Base-by-base conservation (phyloP, 2,329 filamentous ascomycete genomes). In the Diaporthe sp. region DNA sequence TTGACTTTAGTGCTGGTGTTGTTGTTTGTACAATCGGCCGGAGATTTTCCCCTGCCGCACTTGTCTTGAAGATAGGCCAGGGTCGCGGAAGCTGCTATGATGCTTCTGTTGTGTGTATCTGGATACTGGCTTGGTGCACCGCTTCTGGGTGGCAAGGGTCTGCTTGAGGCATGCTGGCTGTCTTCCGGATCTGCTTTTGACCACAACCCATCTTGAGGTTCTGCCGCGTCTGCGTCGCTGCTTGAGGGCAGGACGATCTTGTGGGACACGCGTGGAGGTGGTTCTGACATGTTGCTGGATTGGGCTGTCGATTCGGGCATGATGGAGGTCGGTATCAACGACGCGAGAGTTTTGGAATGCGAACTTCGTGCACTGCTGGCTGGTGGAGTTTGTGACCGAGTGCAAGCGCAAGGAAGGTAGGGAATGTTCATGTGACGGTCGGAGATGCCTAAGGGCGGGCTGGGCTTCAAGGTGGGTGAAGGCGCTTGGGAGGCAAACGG, bases 51-150 rank as follows among this genome's bases (percentile, higher is more conserved):
- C 37, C 17, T 12, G 8, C 17, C 6, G 25, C 25, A 46, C 5
- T 22, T 31, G 61, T 12, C 8, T 15, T 65, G 39, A n/a, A 65
- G 9, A 28, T 46, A 65, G 25, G 61, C 42, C 25, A 65, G 28
- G 1, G 61, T 65, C 9, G 61, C 61, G 4, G 61, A 46, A n/a
- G 61, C 61, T 46, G 61, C 61, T 46, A 65, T 65, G 39, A 65
- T 65, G 17, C 25, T 46, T 15, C 9, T 46, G 17, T 65, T 31
- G 25, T 65, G 22, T 12, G 39, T 8, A 22, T 46, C 59, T 19
- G n/a, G 37, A 61, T 37, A 42, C 31, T 28, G 51, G 17, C 25
- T 55, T 53, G 44, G 19, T 49, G 44, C 8, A 49, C 17, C 17
- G 44, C 17, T 17, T 17, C 55, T 58, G 55, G 17, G 55, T 5